Conservation (phyloP, 2,329 filamentous ascomycete genomes). For the Colletotrichum orbiculare region DNA sequence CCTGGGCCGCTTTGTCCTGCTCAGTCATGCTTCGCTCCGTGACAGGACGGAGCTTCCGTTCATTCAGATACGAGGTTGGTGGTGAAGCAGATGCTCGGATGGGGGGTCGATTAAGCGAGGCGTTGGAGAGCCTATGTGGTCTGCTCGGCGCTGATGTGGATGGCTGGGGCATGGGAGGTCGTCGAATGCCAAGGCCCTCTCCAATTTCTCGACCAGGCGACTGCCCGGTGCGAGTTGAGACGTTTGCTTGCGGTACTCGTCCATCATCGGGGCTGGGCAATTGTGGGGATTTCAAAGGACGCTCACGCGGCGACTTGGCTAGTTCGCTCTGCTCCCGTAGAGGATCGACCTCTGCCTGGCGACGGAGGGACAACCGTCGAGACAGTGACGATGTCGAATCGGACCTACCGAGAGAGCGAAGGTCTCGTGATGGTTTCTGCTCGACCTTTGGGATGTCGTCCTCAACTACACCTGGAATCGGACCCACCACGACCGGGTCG, state of each 20-base stretch:
- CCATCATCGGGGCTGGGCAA: slow-evolving; percentile 44
- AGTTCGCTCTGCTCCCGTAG: slow-evolving; percentile 47
- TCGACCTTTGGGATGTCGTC: slow-evolving; percentile 71
- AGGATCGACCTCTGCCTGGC: slow-evolving; percentile 52
- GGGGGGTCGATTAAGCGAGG: slow-evolving; percentile 48
- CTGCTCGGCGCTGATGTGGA: slow-evolving; percentile 62
- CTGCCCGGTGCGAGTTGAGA: slow-evolving; percentile 47
- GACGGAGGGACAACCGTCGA: slow-evolving; percentile 53
- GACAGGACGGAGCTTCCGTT: slow-evolving; percentile 42
- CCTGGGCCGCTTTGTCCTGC: slow-evolving; percentile 80
- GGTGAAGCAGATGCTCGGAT: slow-evolving; percentile 49
- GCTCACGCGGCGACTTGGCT: slow-evolving; percentile 56
- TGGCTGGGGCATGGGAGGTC: slow-evolving; percentile 58
- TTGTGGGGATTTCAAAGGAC: slow-evolving; percentile 54
- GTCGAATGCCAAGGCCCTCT: slow-evolving; percentile 64
- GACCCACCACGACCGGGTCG: slow-evolving; percentile 75
- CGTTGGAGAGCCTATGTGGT: slow-evolving; percentile 54
- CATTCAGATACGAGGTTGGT: slow-evolving; percentile 49
- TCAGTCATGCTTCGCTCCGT: slow-evolving; percentile 58
- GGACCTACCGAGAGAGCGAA: slow-evolving; percentile 42
- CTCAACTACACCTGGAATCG: slow-evolving; percentile 83
- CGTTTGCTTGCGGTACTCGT: slow-evolving; percentile 46
- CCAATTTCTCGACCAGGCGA: slow-evolving; percentile 59
- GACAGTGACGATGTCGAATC: slow-evolving; percentile 44
- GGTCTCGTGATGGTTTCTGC: slow-evolving; percentile 48